Evolutionary conservation across 306 rosid species (phyloP), one percentile per base, ranked within the genome.

Genomic region (Lagenaria siceraria): DNA sequence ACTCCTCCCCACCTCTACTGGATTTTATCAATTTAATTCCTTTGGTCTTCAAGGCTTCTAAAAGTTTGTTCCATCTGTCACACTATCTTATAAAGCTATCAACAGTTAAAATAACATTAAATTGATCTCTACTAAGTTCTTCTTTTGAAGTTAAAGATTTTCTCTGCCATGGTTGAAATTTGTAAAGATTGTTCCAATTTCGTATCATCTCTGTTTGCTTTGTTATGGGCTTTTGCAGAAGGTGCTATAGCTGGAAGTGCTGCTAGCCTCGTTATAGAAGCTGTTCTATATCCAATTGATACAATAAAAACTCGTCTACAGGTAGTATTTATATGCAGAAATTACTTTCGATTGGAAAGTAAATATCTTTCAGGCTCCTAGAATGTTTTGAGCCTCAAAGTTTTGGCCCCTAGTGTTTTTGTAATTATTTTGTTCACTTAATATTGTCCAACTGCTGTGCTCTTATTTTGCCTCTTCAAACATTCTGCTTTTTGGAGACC

Each of bases 251-350:
- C 87, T 54, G 87, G 87, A 25, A 82, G 84, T 56, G 81, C 58
- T 55, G 87, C 87, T 55, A 82, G 84, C 58, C 75, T 80, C 43
- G 53, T 84, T 78, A 80, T 56, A 22, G 87, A 84, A 77, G 84
- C 87, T 42, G 87, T 76, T 66, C 62, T 84, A 18, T 84, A 80
- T 80, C 87, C 87, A 65, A 78, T 84, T 66, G 87, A 84, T 43
- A 84, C 87, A 3, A 80, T 84, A 36, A 84, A 84, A 80, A 80
- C 87, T 65, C 82, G 84, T 73, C 49, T 84, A 73, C 87, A 84
- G 87, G 87, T 66, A 80, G 61, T 19, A 61, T 73, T 46, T 25
- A 29, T 18, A 48, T 71, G 36, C 35, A 13, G 40, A 61, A 81
- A 52, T 4, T 17, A n/a, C 66, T 55, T 18, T 38, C 58, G 9